Base-by-base conservation (phyloP, 108 stramenopile genomes). In the Skeletonema marinoi region DNA sequence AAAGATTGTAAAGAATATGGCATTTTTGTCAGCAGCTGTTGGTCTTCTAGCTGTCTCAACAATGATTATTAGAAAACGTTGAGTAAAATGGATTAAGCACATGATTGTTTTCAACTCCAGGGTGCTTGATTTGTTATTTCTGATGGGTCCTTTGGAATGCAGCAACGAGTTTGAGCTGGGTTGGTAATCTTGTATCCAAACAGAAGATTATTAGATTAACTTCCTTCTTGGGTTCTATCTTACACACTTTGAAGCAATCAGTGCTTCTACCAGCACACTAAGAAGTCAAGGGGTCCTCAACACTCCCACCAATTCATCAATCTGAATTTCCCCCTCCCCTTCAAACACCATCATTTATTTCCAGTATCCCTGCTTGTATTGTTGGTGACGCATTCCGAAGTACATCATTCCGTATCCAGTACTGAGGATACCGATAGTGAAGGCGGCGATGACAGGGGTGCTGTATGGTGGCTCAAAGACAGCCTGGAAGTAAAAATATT, bases 281-380 rank as follows among this genome's bases (percentile, higher is more conserved):
- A 0, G 0, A 41, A n/a, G 44, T 3, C 44, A 46, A n/a, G 44
- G 44, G 39, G 3, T n/a, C 44, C 44, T 46, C 44, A n/a, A 46
- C 16, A 46, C 44, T 3, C 3, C 39, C 39, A 11, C 11, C 39
- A 10, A 39, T 46, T 46, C 14, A 46, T 46, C 16, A 46, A 39
- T 39, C 8, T 46, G 7, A n/a, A 4, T 46, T 46, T 46, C 44
- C 44, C 44, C 44, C 44, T 46, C 44, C 44, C 44, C 44, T 4
- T n/a, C 44, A 46, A 36, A 16, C 16, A 5, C 2, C 44, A 48
- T 12, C n/a, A 42, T 70, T 85, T 85, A 87, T 65, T 90, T 92
- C 91, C 91, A 94, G 86, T 87, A 94, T 75, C 93, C 93, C 75
- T 94, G 93, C 86, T 94, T 94, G 74, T 89, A 83, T 81, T 92